Evolutionary conservation across 83 land plant species (phyloP), one percentile per base, ranked within the genome.

Genomic region (Picea mariana): DNA sequence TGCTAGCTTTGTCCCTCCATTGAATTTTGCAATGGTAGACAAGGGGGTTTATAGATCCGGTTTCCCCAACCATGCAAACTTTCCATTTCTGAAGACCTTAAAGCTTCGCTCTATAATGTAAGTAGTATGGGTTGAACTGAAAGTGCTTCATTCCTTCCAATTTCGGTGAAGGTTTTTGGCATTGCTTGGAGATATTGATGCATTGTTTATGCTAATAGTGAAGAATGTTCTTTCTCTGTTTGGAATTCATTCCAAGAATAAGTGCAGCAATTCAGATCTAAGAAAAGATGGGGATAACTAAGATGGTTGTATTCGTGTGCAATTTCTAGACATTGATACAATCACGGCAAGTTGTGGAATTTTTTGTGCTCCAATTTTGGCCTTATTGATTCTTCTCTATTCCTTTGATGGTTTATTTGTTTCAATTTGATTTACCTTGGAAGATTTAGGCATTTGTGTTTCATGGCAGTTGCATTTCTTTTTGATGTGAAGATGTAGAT

Each of bases 11-110:
- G 83, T 91, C 2, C 98, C 98, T 26, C 98, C 98, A 3, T 52
- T 90, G 38, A 95, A 95, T 79, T 95, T 95, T 81, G 83, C 96
- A 18, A 90, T 90, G 92, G 98, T 95, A 49, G 98, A 95, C 68
- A 88, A 89, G 71, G 96, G 98, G 61, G 84, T 95, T 75, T 95
- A 89, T 75, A 66, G 98, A 49, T 95, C 98, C 6, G 98, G 98
- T 5, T 93, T 92, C 83, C 98, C 96, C 13, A 90, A 92, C 75
- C 78, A 79, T 9, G 75, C 82, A 82, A 95, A 95, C 84, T 87
- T 95, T 82, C 75, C 91, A 55, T 95, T 95, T 78, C 85, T 93
- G 61, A 87, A 88, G 81, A 90, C 91, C 40, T 85, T 93, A 60
- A 83, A 82, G 67, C 89, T 92, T 63, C 86, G 88, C 9, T 92